Evolutionary conservation across 352 stramenopile species (phyloP).

Genomic region (Phytophthora vignae): DNA sequence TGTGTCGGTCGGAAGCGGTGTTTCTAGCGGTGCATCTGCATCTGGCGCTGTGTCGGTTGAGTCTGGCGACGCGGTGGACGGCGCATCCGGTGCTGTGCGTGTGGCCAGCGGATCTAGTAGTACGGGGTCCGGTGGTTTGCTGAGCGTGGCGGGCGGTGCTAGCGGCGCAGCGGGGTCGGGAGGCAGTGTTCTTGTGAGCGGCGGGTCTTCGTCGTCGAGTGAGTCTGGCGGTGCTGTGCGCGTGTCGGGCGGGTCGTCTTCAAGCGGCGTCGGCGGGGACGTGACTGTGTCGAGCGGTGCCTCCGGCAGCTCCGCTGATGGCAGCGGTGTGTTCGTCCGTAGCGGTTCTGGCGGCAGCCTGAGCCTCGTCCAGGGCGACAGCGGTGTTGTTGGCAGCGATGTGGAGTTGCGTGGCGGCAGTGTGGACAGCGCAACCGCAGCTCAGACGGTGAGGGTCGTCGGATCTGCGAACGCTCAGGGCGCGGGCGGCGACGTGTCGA

Average conservation of each 20-base stretch:
- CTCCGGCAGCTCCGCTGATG: conserved; percentile 16
- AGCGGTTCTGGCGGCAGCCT: conserved; percentile 33
- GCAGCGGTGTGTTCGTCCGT: conserved; percentile 27
- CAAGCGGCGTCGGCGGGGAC: conserved; percentile 28
- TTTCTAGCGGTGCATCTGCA: conserved; percentile 9
- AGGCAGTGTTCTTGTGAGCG: no score
- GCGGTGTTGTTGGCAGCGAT: conserved; percentile 29
- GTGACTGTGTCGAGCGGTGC: conserved; percentile 33
- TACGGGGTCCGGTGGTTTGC: no score
- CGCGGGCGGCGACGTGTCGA: conserved; percentile 33
- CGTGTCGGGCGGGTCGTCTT: conserved; percentile 23
- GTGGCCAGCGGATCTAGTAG: no score
- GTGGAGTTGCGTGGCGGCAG: conserved; percentile 34
- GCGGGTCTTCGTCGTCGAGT: conserved; percentile 19
- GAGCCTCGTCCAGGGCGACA: conserved; percentile 31
- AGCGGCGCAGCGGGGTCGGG: no score
- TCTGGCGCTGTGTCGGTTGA: conserved; percentile 22
- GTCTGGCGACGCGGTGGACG: no score
- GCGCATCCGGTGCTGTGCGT: no score
- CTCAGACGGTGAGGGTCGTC: conserved; percentile 33
- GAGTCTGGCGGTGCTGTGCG: conserved; percentile 8
- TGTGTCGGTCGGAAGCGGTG: conserved; percentile 24
- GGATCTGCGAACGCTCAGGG: conserved; percentile 36
- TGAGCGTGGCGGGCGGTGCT: no score
- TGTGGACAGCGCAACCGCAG: conserved; percentile 17